Conservation (phyloP, 768 basidiomycete genomes). For the Pleurotus citrinopileatus region DNA sequence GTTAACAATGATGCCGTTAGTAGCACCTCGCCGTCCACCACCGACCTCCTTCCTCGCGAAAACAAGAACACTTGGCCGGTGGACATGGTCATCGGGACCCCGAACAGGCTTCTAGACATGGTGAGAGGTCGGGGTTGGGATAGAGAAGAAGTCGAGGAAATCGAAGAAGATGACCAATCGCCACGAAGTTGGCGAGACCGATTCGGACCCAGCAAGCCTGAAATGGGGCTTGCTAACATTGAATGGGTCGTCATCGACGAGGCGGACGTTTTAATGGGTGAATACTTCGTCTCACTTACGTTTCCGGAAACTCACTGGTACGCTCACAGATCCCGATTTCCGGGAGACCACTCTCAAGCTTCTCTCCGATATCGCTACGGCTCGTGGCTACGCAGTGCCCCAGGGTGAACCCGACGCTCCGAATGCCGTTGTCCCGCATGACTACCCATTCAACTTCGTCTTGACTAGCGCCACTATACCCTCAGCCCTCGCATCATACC, state of each 20-base stretch:
- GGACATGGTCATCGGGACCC: conserved; percentile 67
- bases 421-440: conserved; percentile 24
- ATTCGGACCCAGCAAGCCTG: conserved; percentile 41
- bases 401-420: conserved; percentile 18
- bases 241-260: conserved; percentile 94
- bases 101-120: conserved; percentile 64
- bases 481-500: conserved; percentile 62
- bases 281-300: conserved; percentile 17
- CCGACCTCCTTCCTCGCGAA: conserved; percentile 23
- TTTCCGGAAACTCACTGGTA: background rate
- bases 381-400: conserved; percentile 48
- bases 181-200: conserved; percentile 33
- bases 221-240: conserved; percentile 63
- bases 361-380: conserved; percentile 66
- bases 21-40: conserved; percentile 15
- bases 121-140: conserved; percentile 56
- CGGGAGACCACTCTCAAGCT: conserved; percentile 67
- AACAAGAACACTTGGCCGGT: conserved; percentile 25
- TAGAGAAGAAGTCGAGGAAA: conserved; percentile 17
- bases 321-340: conserved; percentile 72
- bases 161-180: conserved; percentile 17
- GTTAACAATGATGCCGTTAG: conserved; percentile 24
- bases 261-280: conserved; percentile 87
- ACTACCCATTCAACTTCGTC: conserved; percentile 78
- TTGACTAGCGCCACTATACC: conserved; percentile 90